Evolutionary conservation across 1,139 yeast genomes (phyloP), one percentile per base, ranked within the genome.

Genomic region (Blastobotrys aristatus): DNA sequence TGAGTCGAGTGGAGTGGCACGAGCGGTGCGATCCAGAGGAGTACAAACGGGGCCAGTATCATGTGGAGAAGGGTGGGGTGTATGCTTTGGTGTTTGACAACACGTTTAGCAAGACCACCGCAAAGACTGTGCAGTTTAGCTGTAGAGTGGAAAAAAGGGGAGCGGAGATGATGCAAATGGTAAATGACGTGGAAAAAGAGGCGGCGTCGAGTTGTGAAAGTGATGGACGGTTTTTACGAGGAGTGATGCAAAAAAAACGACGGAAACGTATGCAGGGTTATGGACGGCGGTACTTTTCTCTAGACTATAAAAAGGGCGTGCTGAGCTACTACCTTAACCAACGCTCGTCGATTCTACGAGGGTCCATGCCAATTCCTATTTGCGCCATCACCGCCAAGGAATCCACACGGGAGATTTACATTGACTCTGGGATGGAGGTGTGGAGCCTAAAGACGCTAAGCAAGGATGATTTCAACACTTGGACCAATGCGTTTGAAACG

Each of bases 361-460:
- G 98, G 46, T 92, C 88, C 59, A 89, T 92, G 88, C 95, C 95
- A 18, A 80, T 92, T 41, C 80, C 77, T 46, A 76, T 84, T 42
- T 81, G 95, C 8, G 86, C 85, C 22, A 80, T 92, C 2, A 80
- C 94, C 50, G 97, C 95, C 1, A 82, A 84, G 57, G 74, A 80
- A 27, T 76, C 77, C 47, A 77, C 79, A 24, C 70, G 79, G 45
- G 85, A 85, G 57, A 80, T 92, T 43, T 82, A 84, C 46, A 76
- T 92, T 53, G 97, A 92, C 64, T 88, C 97, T 0, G 98, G 98
- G 2, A 83, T 92, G 82, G 98, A 92, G 63, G 81, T 87, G 14
- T 92, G 98, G 98, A 81, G 80, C 43, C 71, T 92, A 54, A 85
- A 84, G 58, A 87, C 97, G 0, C 68, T 75, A 39, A 79, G 75